Evolutionary conservation across 768 basidiomycete species (phyloP), one percentile per base, ranked within the genome.

Genomic region (Gloeopeniophorella convolvens): DNA sequence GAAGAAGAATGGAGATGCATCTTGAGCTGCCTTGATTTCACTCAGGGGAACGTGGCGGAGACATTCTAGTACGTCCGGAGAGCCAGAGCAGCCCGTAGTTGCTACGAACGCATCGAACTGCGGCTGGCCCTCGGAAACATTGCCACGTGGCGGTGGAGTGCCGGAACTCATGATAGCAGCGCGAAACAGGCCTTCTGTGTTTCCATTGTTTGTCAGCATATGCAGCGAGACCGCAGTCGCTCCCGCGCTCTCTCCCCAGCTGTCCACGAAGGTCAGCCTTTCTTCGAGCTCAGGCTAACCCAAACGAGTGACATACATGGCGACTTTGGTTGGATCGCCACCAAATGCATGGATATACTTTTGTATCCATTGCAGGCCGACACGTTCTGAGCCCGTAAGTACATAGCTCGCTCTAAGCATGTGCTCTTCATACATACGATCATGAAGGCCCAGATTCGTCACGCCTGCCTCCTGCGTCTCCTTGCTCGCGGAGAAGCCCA

Each of bases 331-430:
- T 0, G 77, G 74, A 60, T 85, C 80, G 10, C 85, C 83, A 2
- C 83, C 82, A 57, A 84, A 86, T 5, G 67, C 65, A 26, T 62
- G 56, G 48, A 85, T 82, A 59, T 86, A 78, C 59, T 79, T 76
- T 54, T 82, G 76, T 2, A 85, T 66, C 83, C 84, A 85, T 45
- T 74, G 63, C 4, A 87, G 59, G 1, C 80, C 81, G 28, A 75
- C 63, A 15, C 78, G 70, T 60, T 80, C 76, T 83, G 62, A 37
- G 11, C 6, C 8, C n/a, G n/a, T n/a, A n/a, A n/a, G n/a, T n/a
- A n/a, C n/a, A n/a, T n/a, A n/a, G n/a, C n/a, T n/a, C 9, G n/a
- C 3, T 27, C n/a, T n/a, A n/a, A n/a, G n/a, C n/a, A n/a, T n/a
- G n/a, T n/a, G n/a, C 46, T 16, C 10, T 20, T 16, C 10, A 12